These are phyloP conservation scores for Porcisia hertigi DNA, from an alignment of 208 protist genomes.

Conservation along the genomic window DNA sequence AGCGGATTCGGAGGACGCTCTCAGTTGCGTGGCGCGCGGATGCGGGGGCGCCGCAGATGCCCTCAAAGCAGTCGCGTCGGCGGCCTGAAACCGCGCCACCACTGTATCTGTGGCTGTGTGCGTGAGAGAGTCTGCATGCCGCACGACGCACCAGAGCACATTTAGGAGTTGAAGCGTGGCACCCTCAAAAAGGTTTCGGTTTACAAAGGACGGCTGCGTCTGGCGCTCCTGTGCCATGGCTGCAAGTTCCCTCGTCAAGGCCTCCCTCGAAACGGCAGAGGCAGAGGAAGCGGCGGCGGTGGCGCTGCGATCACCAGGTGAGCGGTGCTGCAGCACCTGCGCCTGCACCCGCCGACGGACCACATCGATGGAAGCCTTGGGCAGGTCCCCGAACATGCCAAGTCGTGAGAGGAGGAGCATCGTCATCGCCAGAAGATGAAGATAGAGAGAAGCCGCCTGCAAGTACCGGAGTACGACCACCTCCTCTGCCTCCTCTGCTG, in stretches of 20 bases:
- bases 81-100: constrained; percentile 16
- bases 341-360: constrained; percentile 18
- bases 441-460: constrained; percentile 51
- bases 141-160: constrained; percentile 43
- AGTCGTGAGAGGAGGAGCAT: constrained; percentile 39
- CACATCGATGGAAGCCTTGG: constrained; percentile 4
- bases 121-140: constrained; percentile 63
- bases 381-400: constrained; percentile 40
- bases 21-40: background rate
- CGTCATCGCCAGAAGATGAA: constrained; percentile 58
- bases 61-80: constrained; percentile 4
- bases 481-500: constrained; percentile 29
- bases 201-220: constrained; percentile 46
- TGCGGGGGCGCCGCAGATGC: background rate
- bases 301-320: background rate
- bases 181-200: constrained; percentile 57
- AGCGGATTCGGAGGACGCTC: background rate
- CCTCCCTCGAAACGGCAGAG: background rate
- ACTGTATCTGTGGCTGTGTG: constrained; percentile 53
- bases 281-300: background rate
- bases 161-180: constrained; percentile 76
- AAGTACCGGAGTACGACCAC: constrained; percentile 61
- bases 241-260: constrained; percentile 14
- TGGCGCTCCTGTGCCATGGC: constrained; percentile 32
- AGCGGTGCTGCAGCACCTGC: constrained; percentile 9